These are phyloP conservation scores for Phialocephala sp. DNA, from an alignment of 2,329 filamentous ascomycete species.

Conservation along the genomic window DNA sequence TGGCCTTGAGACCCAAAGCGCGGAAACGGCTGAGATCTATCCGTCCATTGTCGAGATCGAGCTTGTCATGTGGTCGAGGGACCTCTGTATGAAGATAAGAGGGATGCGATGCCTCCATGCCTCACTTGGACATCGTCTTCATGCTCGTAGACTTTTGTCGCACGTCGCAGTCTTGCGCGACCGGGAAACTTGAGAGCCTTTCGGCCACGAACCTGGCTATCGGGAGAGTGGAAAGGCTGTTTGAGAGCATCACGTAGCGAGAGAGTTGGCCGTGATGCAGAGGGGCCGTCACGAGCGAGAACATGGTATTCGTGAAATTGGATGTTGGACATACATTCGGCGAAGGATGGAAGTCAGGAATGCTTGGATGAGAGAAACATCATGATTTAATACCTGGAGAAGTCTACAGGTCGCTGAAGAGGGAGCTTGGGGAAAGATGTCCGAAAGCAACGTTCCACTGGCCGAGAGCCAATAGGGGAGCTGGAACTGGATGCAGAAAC, in stretches of 20 bases:
- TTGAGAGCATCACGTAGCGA: constrained; percentile 6
- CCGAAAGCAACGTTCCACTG: constrained; percentile 6
- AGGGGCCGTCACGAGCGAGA: neutral
- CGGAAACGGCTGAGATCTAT: constrained; percentile 10
- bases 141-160: constrained; percentile 21
- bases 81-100: constrained; percentile 2
- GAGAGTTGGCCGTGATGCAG: constrained; percentile 22
- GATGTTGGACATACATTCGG: neutral
- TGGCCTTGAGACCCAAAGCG: neutral
- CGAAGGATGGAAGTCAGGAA: neutral
- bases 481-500: neutral
- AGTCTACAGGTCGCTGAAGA: neutral
- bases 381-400: neutral
- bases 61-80: neutral
- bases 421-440: neutral
- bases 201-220: constrained; percentile 18
- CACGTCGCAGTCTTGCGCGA: constrained; percentile 28
- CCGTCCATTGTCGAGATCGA: neutral
- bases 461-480: neutral
- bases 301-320: neutral
- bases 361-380: neutral
- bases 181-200: constrained; percentile 17
- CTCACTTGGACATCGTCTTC: constrained; percentile 14
- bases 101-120: constrained; percentile 1
- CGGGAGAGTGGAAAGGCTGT: constrained; percentile 13